Conservation (phyloP, 805 yeast genomes). For the Naumovozyma baii region DNA sequence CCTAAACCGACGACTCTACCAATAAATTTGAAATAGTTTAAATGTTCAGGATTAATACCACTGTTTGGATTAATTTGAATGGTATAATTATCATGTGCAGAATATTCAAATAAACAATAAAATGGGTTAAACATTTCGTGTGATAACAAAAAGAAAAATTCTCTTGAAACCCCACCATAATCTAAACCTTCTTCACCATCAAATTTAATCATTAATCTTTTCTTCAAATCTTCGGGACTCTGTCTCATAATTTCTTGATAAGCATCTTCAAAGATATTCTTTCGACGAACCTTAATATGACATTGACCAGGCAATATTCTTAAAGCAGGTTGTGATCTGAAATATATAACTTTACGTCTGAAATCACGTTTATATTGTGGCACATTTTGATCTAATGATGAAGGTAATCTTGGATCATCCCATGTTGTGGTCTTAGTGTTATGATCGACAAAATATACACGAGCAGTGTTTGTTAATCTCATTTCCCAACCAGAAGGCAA, state of each 20-base stretch:
- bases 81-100: conserved; percentile 96
- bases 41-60: conserved; percentile 93
- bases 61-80: conserved; percentile 96
- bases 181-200: conserved; percentile 99
- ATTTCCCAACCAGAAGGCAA: conserved; percentile 99
- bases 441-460: conserved; percentile 98
- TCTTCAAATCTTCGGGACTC: conserved; percentile 95
- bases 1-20: conserved; percentile 98
- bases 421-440: conserved; percentile 98
- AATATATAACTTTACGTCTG: conserved; percentile 92
- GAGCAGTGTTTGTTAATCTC: conserved; percentile 96
- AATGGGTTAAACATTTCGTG: conserved; percentile 99
- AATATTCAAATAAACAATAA: conserved; percentile 92
- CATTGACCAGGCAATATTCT: conserved; percentile 98
- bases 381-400: conserved; percentile 93
- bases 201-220: conserved; percentile 93
- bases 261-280: conserved; percentile 92
- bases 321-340: conserved; percentile 96
- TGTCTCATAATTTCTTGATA: conserved; percentile 98
- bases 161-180: conserved; percentile 98
- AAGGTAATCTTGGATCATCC: conserved; percentile 99
- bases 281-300: conserved; percentile 94
- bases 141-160: conserved; percentile 88
- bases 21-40: conserved; percentile 93
- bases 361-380: conserved; percentile 99